Conservation (phyloP, 345 rosid species). For the Brassica cretica region DNA sequence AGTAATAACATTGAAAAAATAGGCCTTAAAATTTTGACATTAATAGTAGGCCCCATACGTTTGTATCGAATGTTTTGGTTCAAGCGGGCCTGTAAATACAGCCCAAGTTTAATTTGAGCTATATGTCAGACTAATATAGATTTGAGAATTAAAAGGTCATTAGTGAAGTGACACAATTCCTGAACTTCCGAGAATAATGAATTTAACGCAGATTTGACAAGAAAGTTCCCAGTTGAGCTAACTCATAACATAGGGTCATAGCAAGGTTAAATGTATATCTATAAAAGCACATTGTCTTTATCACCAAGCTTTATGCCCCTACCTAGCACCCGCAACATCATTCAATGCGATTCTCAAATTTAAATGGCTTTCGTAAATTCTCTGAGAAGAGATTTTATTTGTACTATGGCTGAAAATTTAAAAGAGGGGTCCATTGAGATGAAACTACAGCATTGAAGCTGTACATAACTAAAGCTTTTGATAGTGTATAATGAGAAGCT, state of each 20-base stretch:
- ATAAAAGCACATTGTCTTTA: slow-evolving; percentile 28
- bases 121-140: not conserved
- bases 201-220: slow-evolving; percentile 34
- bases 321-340: slow-evolving; percentile 29
- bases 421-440: not conserved
- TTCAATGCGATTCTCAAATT: slow-evolving; percentile 13
- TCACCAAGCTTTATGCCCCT: slow-evolving; percentile 27
- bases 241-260: not conserved
- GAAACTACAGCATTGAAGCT: not conserved
- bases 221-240: slow-evolving; percentile 19
- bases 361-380: slow-evolving; percentile 1
- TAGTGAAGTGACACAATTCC: slow-evolving; percentile 28
- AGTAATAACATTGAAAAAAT: too few relatives aligned
- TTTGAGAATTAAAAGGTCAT: slow-evolving; percentile 9
- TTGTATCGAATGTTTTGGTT: too few relatives aligned
- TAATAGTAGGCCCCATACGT: too few relatives aligned
- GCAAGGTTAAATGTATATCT: slow-evolving; percentile 1
- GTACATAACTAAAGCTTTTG: not conserved
- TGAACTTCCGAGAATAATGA: slow-evolving; percentile 20
- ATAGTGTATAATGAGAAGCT: not conserved
- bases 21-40: too few relatives aligned
- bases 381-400: not conserved
- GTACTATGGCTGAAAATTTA: not conserved
- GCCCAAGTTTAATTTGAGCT: not conserved
- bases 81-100: too few relatives aligned